phyloP scores from a whole-genome alignment of 208 protist genomes.

The Trypanosoma rangeli region DNA sequence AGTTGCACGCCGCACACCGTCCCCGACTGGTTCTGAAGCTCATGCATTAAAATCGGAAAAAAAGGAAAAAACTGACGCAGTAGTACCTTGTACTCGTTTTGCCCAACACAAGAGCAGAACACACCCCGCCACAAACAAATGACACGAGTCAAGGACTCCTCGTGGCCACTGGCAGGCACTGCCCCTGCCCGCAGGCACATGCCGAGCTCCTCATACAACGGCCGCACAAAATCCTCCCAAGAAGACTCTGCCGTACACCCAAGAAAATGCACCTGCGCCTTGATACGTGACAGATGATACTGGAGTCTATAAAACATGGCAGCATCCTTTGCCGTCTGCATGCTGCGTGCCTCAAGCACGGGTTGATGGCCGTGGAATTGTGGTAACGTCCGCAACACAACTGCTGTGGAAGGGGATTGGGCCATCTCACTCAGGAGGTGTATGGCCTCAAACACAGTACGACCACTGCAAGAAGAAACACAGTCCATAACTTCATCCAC shows the following conservation, averaged over 20 bases:
- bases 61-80: conserved; percentile 9
- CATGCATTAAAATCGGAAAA: conserved; percentile 6
- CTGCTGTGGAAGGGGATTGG: conserved; percentile 23
- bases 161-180: neutral
- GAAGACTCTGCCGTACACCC: conserved; percentile 7
- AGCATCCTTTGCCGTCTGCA: neutral
- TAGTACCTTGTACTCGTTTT: conserved; percentile 24
- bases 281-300: conserved; percentile 21
- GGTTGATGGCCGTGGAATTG: conserved; percentile 20
- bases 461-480: conserved; percentile 7
- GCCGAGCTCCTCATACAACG: conserved; percentile 13
- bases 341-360: neutral
- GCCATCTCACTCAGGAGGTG: conserved; percentile 28
- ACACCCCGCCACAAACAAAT: conserved; percentile 27
- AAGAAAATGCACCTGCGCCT: conserved; percentile 20
- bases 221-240: neutral
- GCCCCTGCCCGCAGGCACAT: conserved; percentile 1
- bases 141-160: conserved; percentile 5
- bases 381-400: conserved; percentile 20
- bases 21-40: conserved; percentile 14
- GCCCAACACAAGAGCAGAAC: conserved; percentile 23
- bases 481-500: conserved; percentile 28
- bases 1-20: conserved; percentile 22
- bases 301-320: conserved; percentile 7
- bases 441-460: conserved; percentile 24